Conservation (phyloP, 2,329 filamentous ascomycete species). For the Corinectria fuckeliana region DNA sequence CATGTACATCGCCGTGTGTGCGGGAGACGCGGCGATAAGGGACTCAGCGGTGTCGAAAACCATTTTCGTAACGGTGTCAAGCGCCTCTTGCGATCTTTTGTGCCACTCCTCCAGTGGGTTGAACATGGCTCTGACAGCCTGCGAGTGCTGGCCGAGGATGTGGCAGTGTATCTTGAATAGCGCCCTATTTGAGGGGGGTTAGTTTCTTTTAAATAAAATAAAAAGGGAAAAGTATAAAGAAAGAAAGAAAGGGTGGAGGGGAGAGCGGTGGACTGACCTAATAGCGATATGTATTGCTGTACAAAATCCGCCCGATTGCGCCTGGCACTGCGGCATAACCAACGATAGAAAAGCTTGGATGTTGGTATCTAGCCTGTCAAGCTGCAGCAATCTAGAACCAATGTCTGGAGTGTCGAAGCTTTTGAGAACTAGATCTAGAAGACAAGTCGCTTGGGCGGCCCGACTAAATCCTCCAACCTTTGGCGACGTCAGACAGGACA, state of each 20-base stretch:
- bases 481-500: background rate
- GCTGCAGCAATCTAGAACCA: background rate
- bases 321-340: background rate
- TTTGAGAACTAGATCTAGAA: background rate
- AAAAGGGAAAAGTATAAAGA: too few relatives aligned
- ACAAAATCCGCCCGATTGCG: background rate
- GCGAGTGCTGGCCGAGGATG: background rate
- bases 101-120: background rate
- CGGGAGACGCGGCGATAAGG: background rate
- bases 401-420: background rate
- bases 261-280: background rate
- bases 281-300: background rate
- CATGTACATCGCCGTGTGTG: background rate
- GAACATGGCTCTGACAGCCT: background rate
- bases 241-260: too few relatives aligned
- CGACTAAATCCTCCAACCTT: constrained; percentile 3
- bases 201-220: too few relatives aligned
- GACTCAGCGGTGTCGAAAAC: background rate
- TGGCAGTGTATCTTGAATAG: constrained; percentile 1
- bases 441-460: background rate
- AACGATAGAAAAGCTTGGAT: background rate
- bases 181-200: too few relatives aligned
- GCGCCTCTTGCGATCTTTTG: background rate
- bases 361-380: background rate
- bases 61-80: background rate